A percentile compares a stretch with the other conserved stretches of the same genome.
phyloP scores from a whole-genome alignment of 2,329 filamentous ascomycete species.

The Penicillium sclerotigenum region DNA sequence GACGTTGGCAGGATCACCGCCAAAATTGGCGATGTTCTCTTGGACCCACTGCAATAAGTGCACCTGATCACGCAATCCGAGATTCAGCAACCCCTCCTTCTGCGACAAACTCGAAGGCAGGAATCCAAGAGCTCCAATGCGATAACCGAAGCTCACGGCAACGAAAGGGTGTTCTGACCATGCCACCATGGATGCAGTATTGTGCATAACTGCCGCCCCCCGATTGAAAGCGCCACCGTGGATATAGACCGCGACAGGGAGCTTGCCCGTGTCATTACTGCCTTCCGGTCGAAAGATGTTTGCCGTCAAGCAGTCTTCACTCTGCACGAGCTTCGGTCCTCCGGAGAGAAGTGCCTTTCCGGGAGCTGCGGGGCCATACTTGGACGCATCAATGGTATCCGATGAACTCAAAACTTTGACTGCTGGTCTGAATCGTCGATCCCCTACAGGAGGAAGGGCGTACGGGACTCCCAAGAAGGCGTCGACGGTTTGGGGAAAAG shows the following conservation, averaged over 20 bases:
- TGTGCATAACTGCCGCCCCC: constrained; percentile 43
- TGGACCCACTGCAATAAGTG: constrained; percentile 32
- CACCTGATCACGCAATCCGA: constrained; percentile 38
- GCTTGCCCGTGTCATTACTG: constrained; percentile 15
- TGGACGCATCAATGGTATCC: constrained; percentile 36
- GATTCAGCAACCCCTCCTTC: constrained; percentile 52
- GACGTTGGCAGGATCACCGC: constrained; percentile 29
- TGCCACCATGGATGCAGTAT: constrained; percentile 61
- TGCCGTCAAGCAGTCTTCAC: constrained; percentile 43
- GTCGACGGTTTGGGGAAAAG: constrained; percentile 29
- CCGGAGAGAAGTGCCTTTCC: constrained; percentile 49
- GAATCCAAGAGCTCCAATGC: constrained; percentile 60
- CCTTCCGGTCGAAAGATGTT: constrained; percentile 41
- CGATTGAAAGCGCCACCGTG: constrained; percentile 43
- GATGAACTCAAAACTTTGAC: constrained; percentile 24
- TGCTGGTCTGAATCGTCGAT: constrained; percentile 47
- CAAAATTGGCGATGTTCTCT: constrained; percentile 25
- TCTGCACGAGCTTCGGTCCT: constrained; percentile 51
- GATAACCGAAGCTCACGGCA: constrained; percentile 47
- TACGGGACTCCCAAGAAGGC: constrained; percentile 52
- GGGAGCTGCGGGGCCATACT: constrained; percentile 33
- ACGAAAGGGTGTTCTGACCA: constrained; percentile 49
- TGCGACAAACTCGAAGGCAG: constrained; percentile 55
- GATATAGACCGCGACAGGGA: constrained; percentile 43
- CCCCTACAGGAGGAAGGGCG: constrained; percentile 46